Evolutionary conservation across 83 land plant species (phyloP).

Genomic region (Picea abies): DNA sequence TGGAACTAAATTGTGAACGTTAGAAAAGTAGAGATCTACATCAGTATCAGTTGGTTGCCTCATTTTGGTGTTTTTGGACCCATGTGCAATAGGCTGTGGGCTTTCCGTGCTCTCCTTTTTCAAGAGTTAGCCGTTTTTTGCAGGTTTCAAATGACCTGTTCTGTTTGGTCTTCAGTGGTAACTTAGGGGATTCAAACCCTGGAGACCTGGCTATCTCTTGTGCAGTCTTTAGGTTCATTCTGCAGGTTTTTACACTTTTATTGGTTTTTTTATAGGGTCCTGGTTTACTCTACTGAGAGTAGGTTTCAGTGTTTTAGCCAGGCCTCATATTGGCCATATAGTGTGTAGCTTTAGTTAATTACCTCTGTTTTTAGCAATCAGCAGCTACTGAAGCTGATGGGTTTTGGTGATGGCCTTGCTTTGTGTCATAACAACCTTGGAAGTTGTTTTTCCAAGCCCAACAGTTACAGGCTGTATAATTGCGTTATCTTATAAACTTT

Average conservation of each 20-base stretch:
- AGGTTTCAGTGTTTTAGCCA: conserved; percentile 30
- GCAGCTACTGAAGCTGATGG: too few species aligned
- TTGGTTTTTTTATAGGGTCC: conserved; percentile 30
- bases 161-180: conserved; percentile 25
- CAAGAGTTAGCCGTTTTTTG: conserved; percentile 19
- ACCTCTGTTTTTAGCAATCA: too few species aligned
- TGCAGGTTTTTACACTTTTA: conserved; percentile 5
- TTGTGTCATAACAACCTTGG: too few species aligned
- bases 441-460: too few species aligned
- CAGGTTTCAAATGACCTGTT: conserved; percentile 13
- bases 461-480: too few species aligned
- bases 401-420: too few species aligned
- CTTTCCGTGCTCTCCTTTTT: conserved; percentile 20
- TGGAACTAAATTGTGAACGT: not conserved
- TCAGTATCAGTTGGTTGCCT: not conserved
- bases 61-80: conserved; percentile 17
- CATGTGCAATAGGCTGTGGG: conserved; percentile 16
- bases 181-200: conserved; percentile 15
- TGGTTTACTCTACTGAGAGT: conserved; percentile 8
- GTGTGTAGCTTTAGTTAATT: conserved; percentile 10
- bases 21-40: not conserved
- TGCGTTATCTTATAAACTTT: too few species aligned
- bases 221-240: conserved; percentile 2
- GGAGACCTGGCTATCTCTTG: conserved; percentile 16
- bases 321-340: conserved; percentile 19